These are phyloP conservation scores for Helenozyma baotianmanensis DNA, from an alignment of 805 yeast species.

Conservation along the genomic window DNA sequence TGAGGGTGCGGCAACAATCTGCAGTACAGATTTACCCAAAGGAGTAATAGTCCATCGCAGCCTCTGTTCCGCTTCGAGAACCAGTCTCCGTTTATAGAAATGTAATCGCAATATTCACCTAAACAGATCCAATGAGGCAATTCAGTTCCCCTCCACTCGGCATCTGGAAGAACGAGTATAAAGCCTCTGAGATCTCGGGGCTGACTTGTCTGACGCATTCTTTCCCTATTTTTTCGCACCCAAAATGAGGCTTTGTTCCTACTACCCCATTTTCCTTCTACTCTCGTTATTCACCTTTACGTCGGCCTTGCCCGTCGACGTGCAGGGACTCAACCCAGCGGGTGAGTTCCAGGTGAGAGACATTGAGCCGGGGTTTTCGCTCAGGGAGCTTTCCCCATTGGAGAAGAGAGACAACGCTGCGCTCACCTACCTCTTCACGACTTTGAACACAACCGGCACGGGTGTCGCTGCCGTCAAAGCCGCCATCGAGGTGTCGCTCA, in stretches of 20 bases:
- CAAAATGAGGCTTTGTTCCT: slow-evolving; percentile 4
- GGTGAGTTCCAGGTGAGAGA: slow-evolving; percentile 4
- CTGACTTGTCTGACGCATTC: too few species aligned
- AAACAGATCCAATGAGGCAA: too few species aligned
- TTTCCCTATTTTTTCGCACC: too few species aligned
- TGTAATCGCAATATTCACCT: too few species aligned
- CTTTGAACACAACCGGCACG: slow-evolving; percentile 19
- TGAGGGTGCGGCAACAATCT: too few species aligned
- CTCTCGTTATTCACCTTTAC: slow-evolving; percentile 4
- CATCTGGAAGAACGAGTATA: too few species aligned
- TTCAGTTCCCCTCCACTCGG: too few species aligned
- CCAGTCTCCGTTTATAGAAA: too few species aligned
- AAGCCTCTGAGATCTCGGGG: too few species aligned
- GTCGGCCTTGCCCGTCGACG: slow-evolving; percentile 8
- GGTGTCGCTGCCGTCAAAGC: slow-evolving; percentile 15
- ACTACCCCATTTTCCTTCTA: slow-evolving; percentile 4
- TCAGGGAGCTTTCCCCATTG: not conserved
- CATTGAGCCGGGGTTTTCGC: slow-evolving; percentile 1
- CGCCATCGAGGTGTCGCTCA: slow-evolving; percentile 19
- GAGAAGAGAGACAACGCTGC: slow-evolving; percentile 15
- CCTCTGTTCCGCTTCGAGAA: too few species aligned
- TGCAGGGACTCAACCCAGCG: slow-evolving; percentile 1
- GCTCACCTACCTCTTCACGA: slow-evolving; percentile 20
- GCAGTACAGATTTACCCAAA: too few species aligned
- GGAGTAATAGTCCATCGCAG: too few species aligned